Evolutionary conservation across 2,329 filamentous ascomycete genomes (phyloP), one percentile per base, ranked within the genome.

Genomic region (Hysterium pulicare): DNA sequence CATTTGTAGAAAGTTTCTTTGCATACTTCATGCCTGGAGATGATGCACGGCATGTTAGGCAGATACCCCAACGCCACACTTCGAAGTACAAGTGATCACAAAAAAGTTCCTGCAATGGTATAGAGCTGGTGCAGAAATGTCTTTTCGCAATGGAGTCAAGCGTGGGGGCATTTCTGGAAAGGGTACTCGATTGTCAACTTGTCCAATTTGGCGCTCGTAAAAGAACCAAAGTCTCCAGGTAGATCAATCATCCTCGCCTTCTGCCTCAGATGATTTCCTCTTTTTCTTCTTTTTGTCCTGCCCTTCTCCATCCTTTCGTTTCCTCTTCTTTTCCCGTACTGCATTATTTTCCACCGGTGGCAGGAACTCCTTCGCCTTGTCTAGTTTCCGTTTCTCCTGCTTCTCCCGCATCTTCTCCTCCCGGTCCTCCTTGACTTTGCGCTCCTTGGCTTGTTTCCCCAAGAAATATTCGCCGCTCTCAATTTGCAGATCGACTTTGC

Each of bases 381-480:
- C 87, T 67, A 84, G 85, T 71, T 85, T 79, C 78, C 88, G 94
- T 67, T 94, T 88, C 51, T 86, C 85, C 76, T 90, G 91, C 75
- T 90, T 91, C 68, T 82, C 77, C 69, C 82, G 86, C 72, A 95
- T 90, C 69, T 86, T 84, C 66, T 94, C 89, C 61, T 88, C 79
- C 52, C 89, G 77, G 60, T 88, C 86, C 62, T 91, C 85, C 68
- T 86, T 83, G 35, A 77, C 82, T 41, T 84, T 86, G 47, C 90
- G 78, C 60, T 95, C 88, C 77, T 95, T 95, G 46, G 89, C 90
- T 61, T 90, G 83, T 75, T 95, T 95, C 62, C 84, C 84, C 62
- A 98, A 71, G 69, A 97, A 97, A 73, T 95, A 98, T 72, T 97
- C 91, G 71, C 93, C 91, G 57, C 82, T 90, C 76, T 98, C 93